Evolutionary conservation across 192 early-diverging fungal genomes (phyloP), one percentile per base, ranked within the genome.

Genomic region (Coemansia sp.): DNA sequence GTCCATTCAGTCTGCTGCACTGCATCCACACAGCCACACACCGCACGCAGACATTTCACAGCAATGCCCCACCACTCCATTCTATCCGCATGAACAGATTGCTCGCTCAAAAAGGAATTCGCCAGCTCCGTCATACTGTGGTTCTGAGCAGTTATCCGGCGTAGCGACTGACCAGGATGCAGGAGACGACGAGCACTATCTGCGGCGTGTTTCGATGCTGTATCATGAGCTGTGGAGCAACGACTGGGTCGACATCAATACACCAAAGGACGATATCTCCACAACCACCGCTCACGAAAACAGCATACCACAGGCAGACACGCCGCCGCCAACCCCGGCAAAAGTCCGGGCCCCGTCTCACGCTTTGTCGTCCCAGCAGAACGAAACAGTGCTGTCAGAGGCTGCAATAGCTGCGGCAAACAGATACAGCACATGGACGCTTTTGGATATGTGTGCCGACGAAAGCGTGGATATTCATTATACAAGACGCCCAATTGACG

Each of bases 221-320:
- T 82, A 82, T 56, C 79, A 82, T 13, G 79, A 82, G 68, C 63
- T 82, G 55, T 82, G 79, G 79, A 73, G 43, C 67, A 65, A 64
- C 43, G 79, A 82, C 46, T 82, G 79, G 79, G 49, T 71, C 21
- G 79, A 82, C n/a, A 46, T 62, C 13, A 71, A 70, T 49, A 18
- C 68, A 5, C 13, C 37, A 16, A 54, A 54, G 15, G 57, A 59
- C 32, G 37, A 13, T 18, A 19, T 40, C 39, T 41, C 57, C 18
- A 13, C 57, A 40, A 16, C 57, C 57, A 59, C 7, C 8, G 37
- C 8, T 12, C 7, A 18, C 39, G 18, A 8, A 8, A 39, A 40
- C n/a, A 39, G 13, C 39, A 59, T 37, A 2, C 57, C 57, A 9
- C 36, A 37, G 39, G 39, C 32, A 40, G 57, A 59, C n/a, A 59